These are phyloP conservation scores for Nidula niveotomentosa DNA, from an alignment of 1,284 basidiomycete genomes.

Conservation along the genomic window DNA sequence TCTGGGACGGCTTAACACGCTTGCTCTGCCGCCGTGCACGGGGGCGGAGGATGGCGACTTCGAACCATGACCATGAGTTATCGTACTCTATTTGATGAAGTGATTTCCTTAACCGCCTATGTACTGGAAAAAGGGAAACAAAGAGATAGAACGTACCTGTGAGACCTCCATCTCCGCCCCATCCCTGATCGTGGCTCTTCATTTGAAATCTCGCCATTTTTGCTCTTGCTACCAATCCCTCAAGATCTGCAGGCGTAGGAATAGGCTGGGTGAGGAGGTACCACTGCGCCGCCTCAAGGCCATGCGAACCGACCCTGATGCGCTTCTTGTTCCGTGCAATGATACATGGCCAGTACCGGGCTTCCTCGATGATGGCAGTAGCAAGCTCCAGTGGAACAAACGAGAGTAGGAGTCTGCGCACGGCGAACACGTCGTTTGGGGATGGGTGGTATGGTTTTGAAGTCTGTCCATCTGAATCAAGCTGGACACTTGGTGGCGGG, in stretches of 20 bases:
- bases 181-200: conserved; percentile 29
- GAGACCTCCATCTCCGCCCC: conserved; percentile 19
- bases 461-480: neutral
- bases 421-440: conserved; percentile 15
- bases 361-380: conserved; percentile 22
- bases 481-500: neutral
- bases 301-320: conserved; percentile 9
- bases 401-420: conserved; percentile 12
- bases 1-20: neutral
- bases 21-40: neutral
- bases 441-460: conserved; percentile 11
- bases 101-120: neutral
- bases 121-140: neutral
- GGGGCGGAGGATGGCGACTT: conserved; percentile 22
- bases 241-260: too few relatives aligned
- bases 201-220: conserved; percentile 18
- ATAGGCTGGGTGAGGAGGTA: conserved; percentile 30
- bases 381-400: conserved; percentile 25
- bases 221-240: too few relatives aligned
- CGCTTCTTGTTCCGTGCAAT: neutral
- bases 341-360: conserved; percentile 25
- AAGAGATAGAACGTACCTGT: conserved; percentile 6
- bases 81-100: conserved; percentile 19
- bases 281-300: conserved; percentile 23
- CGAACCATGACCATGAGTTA: conserved; percentile 29